Conservation (phyloP, 192 early-diverging fungal species). For the Coemansia sp. region DNA sequence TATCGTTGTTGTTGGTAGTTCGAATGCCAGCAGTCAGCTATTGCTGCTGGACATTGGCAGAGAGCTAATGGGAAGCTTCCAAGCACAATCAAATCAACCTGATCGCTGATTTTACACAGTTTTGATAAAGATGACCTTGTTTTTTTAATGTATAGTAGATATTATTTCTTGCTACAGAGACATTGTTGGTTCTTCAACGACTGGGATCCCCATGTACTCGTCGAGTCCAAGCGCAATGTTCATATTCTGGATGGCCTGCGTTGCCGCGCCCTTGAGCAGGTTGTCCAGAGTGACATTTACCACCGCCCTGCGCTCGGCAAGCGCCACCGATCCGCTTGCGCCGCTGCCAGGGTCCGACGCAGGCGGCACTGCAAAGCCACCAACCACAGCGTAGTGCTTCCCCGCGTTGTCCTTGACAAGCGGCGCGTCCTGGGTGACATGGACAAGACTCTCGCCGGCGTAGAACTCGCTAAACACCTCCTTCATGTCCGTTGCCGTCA, state of each 20-base stretch:
- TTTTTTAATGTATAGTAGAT: background rate
- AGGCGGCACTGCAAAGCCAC: slow-evolving; percentile 89
- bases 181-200: slow-evolving; percentile 26
- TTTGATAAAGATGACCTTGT: too few relatives aligned
- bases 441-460: slow-evolving; percentile 76
- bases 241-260: slow-evolving; percentile 97
- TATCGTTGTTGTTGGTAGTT: too few relatives aligned
- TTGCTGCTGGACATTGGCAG: too few relatives aligned
- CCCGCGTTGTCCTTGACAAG: slow-evolving; percentile 89
- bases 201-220: slow-evolving; percentile 90
- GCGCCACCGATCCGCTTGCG: slow-evolving; percentile 10
- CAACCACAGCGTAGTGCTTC: slow-evolving; percentile 86
- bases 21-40: too few relatives aligned
- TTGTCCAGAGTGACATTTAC: slow-evolving; percentile 95
- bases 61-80: too few relatives aligned
- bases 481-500: slow-evolving; percentile 72
- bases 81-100: too few relatives aligned
- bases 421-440: slow-evolving; percentile 76
- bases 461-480: slow-evolving; percentile 76
- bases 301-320: slow-evolving; percentile 76
- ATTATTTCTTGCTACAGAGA: slow-evolving; percentile 13
- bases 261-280: slow-evolving; percentile 97
- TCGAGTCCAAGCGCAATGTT: slow-evolving; percentile 90
- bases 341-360: slow-evolving; percentile 4
- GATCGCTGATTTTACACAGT: too few relatives aligned